Base-by-base conservation (phyloP, 306 rosid genomes). In the Malus sylvestris region DNA sequence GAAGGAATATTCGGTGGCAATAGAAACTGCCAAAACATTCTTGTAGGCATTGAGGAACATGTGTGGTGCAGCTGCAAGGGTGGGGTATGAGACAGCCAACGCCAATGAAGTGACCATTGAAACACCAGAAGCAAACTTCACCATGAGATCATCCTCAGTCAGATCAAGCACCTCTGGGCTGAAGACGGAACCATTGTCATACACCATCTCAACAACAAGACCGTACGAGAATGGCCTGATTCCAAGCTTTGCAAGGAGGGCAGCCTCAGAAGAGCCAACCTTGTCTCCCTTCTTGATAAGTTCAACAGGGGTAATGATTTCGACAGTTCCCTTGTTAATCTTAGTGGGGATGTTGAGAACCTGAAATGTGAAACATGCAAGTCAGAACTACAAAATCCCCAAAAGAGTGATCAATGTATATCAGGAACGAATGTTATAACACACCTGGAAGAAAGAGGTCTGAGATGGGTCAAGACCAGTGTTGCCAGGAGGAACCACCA, bases 401-500 rank as follows among this genome's bases (percentile, higher is more conserved):
- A 10, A 23, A 19, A 10, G 8, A 20, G 1, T 3, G 18, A 64
- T 18, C 19, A 3, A 1, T 0, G 2, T 3, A 0, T 16, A 64
- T 49, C 4, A 23, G 3, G 2, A 8, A 23, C 1, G 19, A n/a
- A 40, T 16, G 10, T 27, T 62, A 67, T 20, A 0, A 14, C 85
- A 15, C 19, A 91, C 98, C 91, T 94, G 98, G 89, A 94, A 94
- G 90, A 91, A 94, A 68, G 98, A 94, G 1, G 98, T 94, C 82
- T 94, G 97, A 0, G 98, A 94, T 14, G 98, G 98, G 59, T 94
- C 98, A 6, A 94, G 93, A 11, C 98, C 97, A 2, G 98, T 94
- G 92, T 94, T 94, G 40, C 98, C 98, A 0, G 97, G 97, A 61
- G 98, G 97, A 12, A 91, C 96, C 22, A 94, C 83, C 0, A 94